Base-by-base conservation (phyloP, 2,329 filamentous ascomycete genomes). In the Sclerotinia spermophila region DNA sequence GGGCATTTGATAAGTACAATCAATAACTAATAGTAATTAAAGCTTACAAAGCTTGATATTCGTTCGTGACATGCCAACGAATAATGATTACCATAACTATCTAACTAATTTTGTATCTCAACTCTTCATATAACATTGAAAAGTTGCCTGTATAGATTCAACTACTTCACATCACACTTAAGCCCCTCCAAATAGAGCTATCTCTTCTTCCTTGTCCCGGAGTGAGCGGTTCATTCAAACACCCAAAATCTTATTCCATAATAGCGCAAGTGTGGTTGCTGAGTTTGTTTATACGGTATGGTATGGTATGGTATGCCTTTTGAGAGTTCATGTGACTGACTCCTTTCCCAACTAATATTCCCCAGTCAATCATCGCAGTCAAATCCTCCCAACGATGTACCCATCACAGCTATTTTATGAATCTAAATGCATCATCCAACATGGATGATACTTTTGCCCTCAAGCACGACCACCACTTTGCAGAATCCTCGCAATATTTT, bases 401-500 rank as follows among this genome's bases (percentile, higher is more conserved):
- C 45, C 7, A 66, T 66, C 21, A 33, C 44, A 30, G 21, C 64
- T 53, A 30, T 27, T 30, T 40, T 33, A 55, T 66, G 15, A 51
- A 66, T n/a, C 19, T 56, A 64, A 19, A 27, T 59, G 15, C 24
- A 42, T 42, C 13, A 6, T 53, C 48, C n/a, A 53, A 44, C 13
- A 45, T 19, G 33, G 21, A 42, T 30, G 59, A 38, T 44, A n/a
- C 24, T 42, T 27, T 38, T n/a, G n/a, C 30, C 51, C 33, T 77
- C 72, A 79, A 73, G 74, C 72, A 72, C 76, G 76, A 35, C 77
- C 77, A 71, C 78, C 76, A 67, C 86, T 82, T 79, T 87, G 87
- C 78, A 98, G 86, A 79, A 98, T 95, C 81, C 94, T 91, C 80
- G 97, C 91, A 76, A 98, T 91, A 79, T 97, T 93, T 75, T 94